Evolutionary conservation across 192 early-diverging fungal species (phyloP).

Genomic region (Oehlia diaphana): DNA sequence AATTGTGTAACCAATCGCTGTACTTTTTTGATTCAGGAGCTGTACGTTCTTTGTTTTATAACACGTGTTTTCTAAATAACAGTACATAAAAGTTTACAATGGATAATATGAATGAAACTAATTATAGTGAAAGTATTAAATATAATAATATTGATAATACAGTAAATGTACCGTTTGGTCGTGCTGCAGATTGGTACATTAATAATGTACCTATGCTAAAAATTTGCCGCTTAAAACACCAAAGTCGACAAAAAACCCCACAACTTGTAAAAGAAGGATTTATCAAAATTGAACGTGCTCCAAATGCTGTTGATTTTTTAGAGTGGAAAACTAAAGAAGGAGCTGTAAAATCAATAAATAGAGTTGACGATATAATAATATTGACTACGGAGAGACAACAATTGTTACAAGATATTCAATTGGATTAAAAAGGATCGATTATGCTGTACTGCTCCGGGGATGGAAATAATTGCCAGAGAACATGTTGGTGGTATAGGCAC

Average conservation of each 20-base stretch:
- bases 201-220: background rate
- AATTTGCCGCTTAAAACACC: background rate
- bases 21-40: no score
- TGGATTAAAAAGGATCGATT: background rate
- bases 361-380: no score
- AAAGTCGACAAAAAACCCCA: background rate
- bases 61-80: no score
- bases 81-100: background rate
- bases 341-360: no score
- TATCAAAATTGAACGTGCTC: background rate
- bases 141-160: background rate
- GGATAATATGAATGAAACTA: background rate
- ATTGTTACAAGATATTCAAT: background rate
- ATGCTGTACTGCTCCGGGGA: background rate
- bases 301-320: no score
- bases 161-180: background rate
- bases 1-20: no score
- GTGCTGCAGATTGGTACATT: background rate
- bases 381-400: background rate
- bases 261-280: background rate
- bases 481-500: no score
- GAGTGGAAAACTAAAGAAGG: no score
- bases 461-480: background rate
- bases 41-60: no score
- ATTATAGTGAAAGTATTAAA: background rate